Percentiles rank a stretch among this genome's conserved stretches.
Evolutionary conservation across 352 stramenopile genomes (phyloP).

Genomic region (Poterioochromonas sp.): DNA sequence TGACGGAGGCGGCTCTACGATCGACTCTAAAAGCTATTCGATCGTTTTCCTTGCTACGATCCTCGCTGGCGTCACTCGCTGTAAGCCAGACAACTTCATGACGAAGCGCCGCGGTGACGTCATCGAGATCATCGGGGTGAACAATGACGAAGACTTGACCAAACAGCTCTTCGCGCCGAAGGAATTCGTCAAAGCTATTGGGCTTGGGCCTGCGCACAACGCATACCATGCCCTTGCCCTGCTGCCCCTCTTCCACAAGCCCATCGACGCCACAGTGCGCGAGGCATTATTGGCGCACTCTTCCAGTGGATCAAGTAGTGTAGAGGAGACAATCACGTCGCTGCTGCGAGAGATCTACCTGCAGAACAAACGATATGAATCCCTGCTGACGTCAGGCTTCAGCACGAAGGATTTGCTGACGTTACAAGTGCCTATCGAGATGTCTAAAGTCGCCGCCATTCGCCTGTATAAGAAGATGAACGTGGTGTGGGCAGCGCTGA

Average conservation of each 20-base stretch:
- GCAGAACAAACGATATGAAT: conserved; percentile 9
- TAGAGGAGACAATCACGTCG: not conserved
- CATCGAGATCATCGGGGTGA: not conserved
- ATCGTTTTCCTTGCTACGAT: not conserved
- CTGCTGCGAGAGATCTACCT: not conserved
- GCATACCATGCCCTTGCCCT: not conserved
- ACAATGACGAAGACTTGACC: not conserved
- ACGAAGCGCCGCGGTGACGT: not conserved
- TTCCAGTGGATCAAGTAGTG: too few relatives aligned
- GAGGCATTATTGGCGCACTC: not conserved
- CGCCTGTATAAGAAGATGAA: not conserved
- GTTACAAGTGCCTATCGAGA: not conserved
- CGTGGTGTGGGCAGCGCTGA: not conserved
- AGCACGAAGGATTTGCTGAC: not conserved
- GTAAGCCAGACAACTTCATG: not conserved
- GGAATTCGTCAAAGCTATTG: not conserved
- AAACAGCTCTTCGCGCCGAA: not conserved
- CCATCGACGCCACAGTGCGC: not conserved
- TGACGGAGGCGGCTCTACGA: too few relatives aligned
- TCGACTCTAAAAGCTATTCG: not conserved
- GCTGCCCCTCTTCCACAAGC: not conserved
- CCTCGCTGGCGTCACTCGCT: not conserved
- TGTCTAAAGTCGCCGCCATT: not conserved
- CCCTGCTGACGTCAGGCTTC: conserved; percentile 1
- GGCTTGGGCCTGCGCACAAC: too few relatives aligned